phyloP scores from a whole-genome alignment of 2,329 filamentous ascomycete genomes.

The Amauroascus niger region DNA sequence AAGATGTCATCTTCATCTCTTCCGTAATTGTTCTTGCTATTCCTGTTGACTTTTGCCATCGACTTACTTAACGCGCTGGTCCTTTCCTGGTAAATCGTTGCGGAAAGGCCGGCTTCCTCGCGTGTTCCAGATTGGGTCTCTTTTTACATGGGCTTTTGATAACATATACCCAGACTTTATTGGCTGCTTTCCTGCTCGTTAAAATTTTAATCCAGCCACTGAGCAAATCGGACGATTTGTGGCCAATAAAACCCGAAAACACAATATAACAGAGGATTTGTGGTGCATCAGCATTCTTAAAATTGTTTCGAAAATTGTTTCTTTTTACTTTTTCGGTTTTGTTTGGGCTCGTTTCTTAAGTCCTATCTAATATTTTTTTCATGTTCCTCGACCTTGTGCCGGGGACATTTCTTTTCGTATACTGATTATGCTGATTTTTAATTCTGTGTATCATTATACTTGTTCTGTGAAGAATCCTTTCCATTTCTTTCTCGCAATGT shows the following conservation, averaged over 20 bases:
- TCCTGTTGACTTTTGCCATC: not conserved
- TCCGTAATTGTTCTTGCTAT: not conserved
- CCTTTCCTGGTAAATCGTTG: not conserved
- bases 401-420: not conserved
- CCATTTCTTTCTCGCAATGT: not conserved
- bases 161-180: not conserved
- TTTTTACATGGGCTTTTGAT: not conserved
- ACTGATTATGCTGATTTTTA: not conserved
- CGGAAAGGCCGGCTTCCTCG: not conserved
- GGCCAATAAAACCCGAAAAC: not conserved
- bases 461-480: not conserved
- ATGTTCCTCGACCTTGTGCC: not conserved
- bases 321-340: not conserved
- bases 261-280: not conserved
- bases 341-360: not conserved
- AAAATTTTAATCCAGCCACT: not conserved
- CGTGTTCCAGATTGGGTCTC: not conserved
- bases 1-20: constrained; percentile 4
- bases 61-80: not conserved
- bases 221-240: constrained; percentile 9
- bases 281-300: not conserved
- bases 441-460: constrained; percentile 1
- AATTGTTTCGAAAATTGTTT: too few relatives aligned
- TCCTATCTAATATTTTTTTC: not conserved
- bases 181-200: not conserved